Base-by-base conservation (phyloP, 148 eudicot genomes). In the Selenicereus undatus region DNA sequence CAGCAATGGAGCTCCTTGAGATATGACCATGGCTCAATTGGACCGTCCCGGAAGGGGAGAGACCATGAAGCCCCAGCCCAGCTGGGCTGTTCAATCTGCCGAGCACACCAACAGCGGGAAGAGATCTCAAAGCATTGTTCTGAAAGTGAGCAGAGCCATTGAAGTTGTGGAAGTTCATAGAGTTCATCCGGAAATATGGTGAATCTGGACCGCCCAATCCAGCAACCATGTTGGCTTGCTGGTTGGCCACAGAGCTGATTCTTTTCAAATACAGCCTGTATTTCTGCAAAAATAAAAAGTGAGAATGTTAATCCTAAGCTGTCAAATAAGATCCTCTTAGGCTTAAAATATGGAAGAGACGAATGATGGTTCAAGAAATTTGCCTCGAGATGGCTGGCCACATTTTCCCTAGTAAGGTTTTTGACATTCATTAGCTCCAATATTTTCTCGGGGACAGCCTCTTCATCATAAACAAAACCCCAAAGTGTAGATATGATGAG, bases 341-440 rank as follows among this genome's bases (percentile, higher is more conserved):
- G 75, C 36, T 64, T 11, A 50, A 11, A 76, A 70, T 13, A 30
- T 39, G 14, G 76, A 65, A 45, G 35, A 69, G 76, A 65, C 30
- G 24, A 69, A 11, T 24, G 71, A 75, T 56, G 72, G 48, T 35
- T 21, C 30, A 65, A 36, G 51, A 72, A 74, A 26, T 24, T 77
- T 84, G 76, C 95, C 92, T 91, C 93, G 82, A 91, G 95, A 84
- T 91, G 95, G 79, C 95, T 91, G 73, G 95, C 95, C 80, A 91
- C 93, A 71, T 91, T 91, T 81, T 91, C 95, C 77, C 93, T 83
- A 32, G 89, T 90, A 74, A 90, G 88, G 83, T 86, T 90, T 35
- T 91, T 91, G 12, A 88, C 91, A 76, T 90, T 89, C 95, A 91
- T 91, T 74, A 90, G 74, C 35, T 91, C 93, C 62, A 91, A 85